phyloP scores from a whole-genome alignment of 2,329 filamentous ascomycete genomes.

The Penicillium sp. region DNA sequence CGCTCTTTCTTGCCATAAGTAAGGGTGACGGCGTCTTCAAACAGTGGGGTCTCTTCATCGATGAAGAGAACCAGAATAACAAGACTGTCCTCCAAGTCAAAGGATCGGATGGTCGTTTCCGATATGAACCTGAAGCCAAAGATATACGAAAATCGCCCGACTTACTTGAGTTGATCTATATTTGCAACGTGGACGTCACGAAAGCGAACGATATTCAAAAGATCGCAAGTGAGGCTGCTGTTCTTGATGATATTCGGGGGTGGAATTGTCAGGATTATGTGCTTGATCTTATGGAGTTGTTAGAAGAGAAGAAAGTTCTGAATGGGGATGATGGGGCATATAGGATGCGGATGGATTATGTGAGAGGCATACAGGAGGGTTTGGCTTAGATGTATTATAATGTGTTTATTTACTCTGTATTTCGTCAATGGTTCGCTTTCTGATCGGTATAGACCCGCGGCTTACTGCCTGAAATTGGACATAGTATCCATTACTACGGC shows the following conservation, averaged over 20 bases:
- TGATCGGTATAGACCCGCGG: too few relatives aligned
- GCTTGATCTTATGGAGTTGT: constrained; percentile 23
- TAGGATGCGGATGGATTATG: constrained; percentile 2
- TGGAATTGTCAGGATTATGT: constrained; percentile 30
- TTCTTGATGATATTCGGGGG: constrained; percentile 22
- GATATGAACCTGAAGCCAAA: background rate
- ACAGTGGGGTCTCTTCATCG: background rate
- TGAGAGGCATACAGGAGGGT: constrained; percentile 10
- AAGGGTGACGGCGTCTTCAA: background rate
- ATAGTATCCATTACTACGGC: too few relatives aligned
- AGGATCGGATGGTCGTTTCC: background rate
- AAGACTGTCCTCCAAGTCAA: background rate
- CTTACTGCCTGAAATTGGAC: too few relatives aligned
- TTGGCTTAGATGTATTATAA: background rate
- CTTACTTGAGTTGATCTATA: background rate
- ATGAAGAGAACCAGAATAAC: background rate
- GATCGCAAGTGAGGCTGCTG: background rate
- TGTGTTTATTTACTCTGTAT: background rate
- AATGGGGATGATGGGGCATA: constrained; percentile 1
- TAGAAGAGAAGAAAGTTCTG: constrained; percentile 17
- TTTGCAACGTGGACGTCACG: background rate
- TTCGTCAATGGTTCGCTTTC: background rate
- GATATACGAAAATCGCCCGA: background rate
- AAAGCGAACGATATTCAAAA: background rate
- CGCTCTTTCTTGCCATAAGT: background rate